These are phyloP conservation scores for Heritiera fomes DNA, from an alignment of 345 rosid species.

Conservation along the genomic window DNA sequence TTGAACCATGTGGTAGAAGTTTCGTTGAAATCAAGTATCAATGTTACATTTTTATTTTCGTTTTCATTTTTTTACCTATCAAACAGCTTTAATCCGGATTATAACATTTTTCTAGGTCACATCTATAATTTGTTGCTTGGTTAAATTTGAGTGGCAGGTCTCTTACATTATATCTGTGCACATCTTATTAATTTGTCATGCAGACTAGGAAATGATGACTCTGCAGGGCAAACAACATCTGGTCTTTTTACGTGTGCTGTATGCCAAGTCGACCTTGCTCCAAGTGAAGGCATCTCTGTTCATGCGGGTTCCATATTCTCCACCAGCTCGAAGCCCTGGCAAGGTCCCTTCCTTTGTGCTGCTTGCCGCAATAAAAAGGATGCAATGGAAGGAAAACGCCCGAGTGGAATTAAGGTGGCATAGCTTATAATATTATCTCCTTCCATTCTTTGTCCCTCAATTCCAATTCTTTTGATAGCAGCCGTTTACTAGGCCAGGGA, in stretches of 20 bases:
- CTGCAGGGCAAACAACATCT: constrained; percentile 42
- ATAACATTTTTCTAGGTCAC: neutral
- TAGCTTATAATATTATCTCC: constrained; percentile 27
- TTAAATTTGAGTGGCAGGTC: neutral
- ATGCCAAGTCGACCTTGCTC: constrained; percentile 80
- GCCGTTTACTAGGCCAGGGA: constrained; percentile 27
- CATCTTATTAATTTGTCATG: constrained; percentile 8
- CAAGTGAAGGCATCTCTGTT: constrained; percentile 77
- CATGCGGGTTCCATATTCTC: constrained; percentile 82
- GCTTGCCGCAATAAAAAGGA: constrained; percentile 82
- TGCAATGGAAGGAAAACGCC: constrained; percentile 96
- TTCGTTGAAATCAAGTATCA: neutral
- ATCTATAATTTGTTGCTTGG: neutral
- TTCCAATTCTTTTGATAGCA: constrained; percentile 16
- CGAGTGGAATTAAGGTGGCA: constrained; percentile 68
- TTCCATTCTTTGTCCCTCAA: constrained; percentile 35
- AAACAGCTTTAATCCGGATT: too few species aligned
- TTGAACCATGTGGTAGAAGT: too few species aligned
- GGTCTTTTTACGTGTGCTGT: constrained; percentile 76
- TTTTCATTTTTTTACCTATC: too few species aligned
- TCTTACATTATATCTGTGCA: neutral
- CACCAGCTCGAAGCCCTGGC: constrained; percentile 75
- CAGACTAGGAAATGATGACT: constrained; percentile 68
- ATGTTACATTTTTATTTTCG: too few species aligned
- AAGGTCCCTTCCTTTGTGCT: constrained; percentile 85